Conservation (phyloP, 2,329 filamentous ascomycete species). For the Raffaelea ambrosiae region DNA sequence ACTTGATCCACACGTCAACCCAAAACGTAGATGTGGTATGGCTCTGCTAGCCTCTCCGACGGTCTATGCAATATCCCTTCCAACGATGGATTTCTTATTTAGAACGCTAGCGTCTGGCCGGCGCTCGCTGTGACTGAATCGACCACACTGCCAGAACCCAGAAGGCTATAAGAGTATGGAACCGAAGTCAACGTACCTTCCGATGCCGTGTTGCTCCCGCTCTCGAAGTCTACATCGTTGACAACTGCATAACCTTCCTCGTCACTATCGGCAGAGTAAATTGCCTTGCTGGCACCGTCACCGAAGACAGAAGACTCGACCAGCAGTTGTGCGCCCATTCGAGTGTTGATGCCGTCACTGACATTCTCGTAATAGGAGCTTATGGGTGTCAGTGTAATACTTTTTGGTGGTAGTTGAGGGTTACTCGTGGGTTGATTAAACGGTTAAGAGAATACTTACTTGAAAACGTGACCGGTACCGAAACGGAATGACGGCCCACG, state of each 20-base stretch:
- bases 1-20: no score
- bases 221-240: slow-evolving; percentile 34
- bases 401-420: no score
- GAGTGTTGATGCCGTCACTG: slow-evolving; percentile 44
- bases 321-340: slow-evolving; percentile 46
- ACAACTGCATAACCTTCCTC: slow-evolving; percentile 30
- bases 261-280: slow-evolving; percentile 31
- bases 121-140: slow-evolving; percentile 27
- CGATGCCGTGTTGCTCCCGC: slow-evolving; percentile 37
- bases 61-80: no score
- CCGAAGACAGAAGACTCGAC: slow-evolving; percentile 47
- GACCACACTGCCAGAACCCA: slow-evolving; percentile 39
- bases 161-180: slow-evolving; percentile 44
- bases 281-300: slow-evolving; percentile 25
- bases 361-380: slow-evolving; percentile 37
- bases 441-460: no score
- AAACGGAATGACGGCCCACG: slow-evolving; percentile 57
- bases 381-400: slow-evolving; percentile 8
- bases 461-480: slow-evolving; percentile 51
- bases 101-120: slow-evolving; percentile 28
- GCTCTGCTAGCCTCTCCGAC: no score
- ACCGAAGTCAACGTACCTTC: slow-evolving; percentile 40
- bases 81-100: no score
- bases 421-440: no score
- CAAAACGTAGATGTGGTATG: no score